These are phyloP conservation scores for Claviceps africana DNA, from an alignment of 2,329 filamentous ascomycete species.

Conservation along the genomic window DNA sequence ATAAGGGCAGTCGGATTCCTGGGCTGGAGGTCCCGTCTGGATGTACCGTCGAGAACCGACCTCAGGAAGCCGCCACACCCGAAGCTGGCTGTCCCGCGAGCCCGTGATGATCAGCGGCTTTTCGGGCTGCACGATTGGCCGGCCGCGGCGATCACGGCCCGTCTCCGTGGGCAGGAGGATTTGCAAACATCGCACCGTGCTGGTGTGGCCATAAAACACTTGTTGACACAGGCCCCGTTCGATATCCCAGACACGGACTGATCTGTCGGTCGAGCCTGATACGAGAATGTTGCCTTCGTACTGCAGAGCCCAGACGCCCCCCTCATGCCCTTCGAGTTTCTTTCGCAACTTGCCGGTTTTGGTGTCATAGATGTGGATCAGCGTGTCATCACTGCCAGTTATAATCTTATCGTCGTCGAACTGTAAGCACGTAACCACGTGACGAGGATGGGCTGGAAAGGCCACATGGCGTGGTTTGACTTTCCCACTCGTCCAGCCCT, in stretches of 20 bases:
- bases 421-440: constrained; percentile 94
- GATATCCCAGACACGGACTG: constrained; percentile 99
- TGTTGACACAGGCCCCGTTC: constrained; percentile 85
- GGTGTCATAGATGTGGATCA: constrained; percentile 96
- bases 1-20: constrained; percentile 75
- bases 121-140: constrained; percentile 75
- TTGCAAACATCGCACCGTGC: constrained; percentile 88
- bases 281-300: constrained; percentile 93
- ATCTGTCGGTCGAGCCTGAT: constrained; percentile 89
- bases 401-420: constrained; percentile 98
- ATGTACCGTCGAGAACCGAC: constrained; percentile 64
- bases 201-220: constrained; percentile 94
- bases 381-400: constrained; percentile 91
- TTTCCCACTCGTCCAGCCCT: constrained; percentile 80
- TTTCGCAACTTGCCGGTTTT: constrained; percentile 77
- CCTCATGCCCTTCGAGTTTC: constrained; percentile 84
- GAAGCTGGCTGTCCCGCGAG: constrained; percentile 82
- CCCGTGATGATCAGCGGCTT: constrained; percentile 95
- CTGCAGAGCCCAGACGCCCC: constrained; percentile 92
- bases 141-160: constrained; percentile 56
- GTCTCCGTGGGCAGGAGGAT: constrained; percentile 80
- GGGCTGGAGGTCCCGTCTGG: constrained; percentile 61
- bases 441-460: constrained; percentile 87
- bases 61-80: constrained; percentile 87
- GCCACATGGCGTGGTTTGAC: constrained; percentile 82